Conservation (phyloP, 192 early-diverging fungal species). For the Borealophlyctis nickersoniae region DNA sequence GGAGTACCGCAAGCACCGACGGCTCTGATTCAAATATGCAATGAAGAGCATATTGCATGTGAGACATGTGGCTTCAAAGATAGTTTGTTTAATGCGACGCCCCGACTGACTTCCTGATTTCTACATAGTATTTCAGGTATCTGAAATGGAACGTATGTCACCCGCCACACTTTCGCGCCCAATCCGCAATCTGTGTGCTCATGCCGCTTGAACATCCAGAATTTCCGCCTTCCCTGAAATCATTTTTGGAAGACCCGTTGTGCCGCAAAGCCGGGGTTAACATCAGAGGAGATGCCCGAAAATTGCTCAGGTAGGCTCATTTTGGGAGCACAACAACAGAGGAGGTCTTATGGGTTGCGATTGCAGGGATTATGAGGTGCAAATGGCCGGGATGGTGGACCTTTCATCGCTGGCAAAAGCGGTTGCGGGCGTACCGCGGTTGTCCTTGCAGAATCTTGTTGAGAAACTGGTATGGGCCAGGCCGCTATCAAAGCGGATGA, state of each 20-base stretch:
- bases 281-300: slow-evolving; percentile 22
- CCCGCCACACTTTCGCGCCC: neutral
- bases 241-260: slow-evolving; percentile 11
- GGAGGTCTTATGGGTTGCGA: neutral
- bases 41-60: slow-evolving; percentile 13
- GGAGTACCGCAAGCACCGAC: slow-evolving; percentile 6
- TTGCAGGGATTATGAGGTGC: slow-evolving; percentile 19
- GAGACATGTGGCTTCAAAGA: neutral
- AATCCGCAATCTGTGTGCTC: neutral
- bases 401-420: slow-evolving; percentile 1
- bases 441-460: slow-evolving; percentile 6
- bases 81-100: too few relatives aligned
- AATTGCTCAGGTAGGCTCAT: slow-evolving; percentile 14
- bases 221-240: slow-evolving; percentile 2
- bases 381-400: slow-evolving; percentile 21
- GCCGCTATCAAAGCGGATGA: neutral
- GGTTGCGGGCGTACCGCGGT: neutral
- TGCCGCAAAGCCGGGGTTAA: slow-evolving; percentile 16
- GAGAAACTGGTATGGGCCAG: slow-evolving; percentile 2
- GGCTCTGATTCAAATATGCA: slow-evolving; percentile 24
- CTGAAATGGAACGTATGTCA: neutral
- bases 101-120: neutral
- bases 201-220: neutral
- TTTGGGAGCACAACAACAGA: neutral
- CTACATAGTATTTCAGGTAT: slow-evolving; percentile 5